Conservation (phyloP, 208 protist species). For the Wallacemonas rigidus region DNA sequence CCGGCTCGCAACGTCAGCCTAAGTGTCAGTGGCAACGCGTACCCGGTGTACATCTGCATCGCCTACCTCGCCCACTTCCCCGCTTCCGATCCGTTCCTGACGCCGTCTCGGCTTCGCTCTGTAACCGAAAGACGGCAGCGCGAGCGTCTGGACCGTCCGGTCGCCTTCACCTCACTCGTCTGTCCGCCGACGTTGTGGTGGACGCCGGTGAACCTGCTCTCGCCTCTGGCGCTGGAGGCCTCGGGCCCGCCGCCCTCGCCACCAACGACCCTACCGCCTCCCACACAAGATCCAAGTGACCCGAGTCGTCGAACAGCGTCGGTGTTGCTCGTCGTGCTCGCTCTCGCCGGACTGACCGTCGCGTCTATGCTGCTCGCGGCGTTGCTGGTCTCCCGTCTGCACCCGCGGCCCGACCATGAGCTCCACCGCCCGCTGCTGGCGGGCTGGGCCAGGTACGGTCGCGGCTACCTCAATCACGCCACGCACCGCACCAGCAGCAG, state of each 20-base stretch:
- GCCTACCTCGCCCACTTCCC: constrained; percentile 5
- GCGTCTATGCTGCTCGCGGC: constrained; percentile 35
- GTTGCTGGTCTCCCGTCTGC: constrained; percentile 34
- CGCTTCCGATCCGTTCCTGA: background rate
- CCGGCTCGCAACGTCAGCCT: constrained; percentile 25
- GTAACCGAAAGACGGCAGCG: too few species aligned
- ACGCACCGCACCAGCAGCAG: background rate
- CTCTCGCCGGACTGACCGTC: constrained; percentile 22
- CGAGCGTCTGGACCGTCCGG: too few species aligned
- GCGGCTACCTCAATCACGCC: background rate
- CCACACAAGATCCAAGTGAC: constrained; percentile 28
- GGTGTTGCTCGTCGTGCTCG: constrained; percentile 26
- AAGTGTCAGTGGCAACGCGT: constrained; percentile 34
- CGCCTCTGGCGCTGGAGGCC: constrained; percentile 32
- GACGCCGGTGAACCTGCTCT: constrained; percentile 32
- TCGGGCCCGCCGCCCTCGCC: constrained; percentile 12
- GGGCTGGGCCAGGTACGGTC: too few species aligned
- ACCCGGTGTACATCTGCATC: constrained; percentile 48
- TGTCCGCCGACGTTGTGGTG: constrained; percentile 27
- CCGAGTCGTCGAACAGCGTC: background rate
- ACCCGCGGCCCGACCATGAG: constrained; percentile 28
- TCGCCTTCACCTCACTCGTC: too few species aligned
- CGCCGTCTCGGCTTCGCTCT: too few species aligned
- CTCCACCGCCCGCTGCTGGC: background rate
- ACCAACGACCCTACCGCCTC: constrained; percentile 15